Evolutionary conservation across 257 asterid species (phyloP), one percentile per base, ranked within the genome.

Genomic region (Solanum tacnaense): DNA sequence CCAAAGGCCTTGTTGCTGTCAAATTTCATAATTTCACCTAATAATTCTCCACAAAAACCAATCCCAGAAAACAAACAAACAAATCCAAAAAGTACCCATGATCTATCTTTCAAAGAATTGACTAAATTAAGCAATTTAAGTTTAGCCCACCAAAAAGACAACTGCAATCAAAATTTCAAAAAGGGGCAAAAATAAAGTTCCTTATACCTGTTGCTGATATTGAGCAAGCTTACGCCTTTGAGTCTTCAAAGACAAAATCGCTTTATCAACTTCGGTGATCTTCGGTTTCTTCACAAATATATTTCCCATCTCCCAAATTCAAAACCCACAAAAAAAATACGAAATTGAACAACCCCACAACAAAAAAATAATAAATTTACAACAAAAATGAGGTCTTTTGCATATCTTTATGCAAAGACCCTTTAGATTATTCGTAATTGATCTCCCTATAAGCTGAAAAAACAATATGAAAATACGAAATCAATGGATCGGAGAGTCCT

Each of bases 221-320:
- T 94, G 98, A 70, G 94, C 99, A 88, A 97, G 98, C 93, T 94
- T 96, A 39, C 99, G 98, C 93, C 99, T 89, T 86, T 97, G 99
- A 87, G 99, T 97, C 92, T 95, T 97, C 88, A 97, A 98, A 86
- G 99, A 94, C 44, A 96, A 98, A 87, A 97, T 96, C 62, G 99
- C 99, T 91, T 46, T 93, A 87, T 97, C 99, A 52, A 95, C 99
- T 89, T 95, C 98, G 36, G 99, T 97, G 91, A 97, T 94, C 94
- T 94, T 97, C 3, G 98, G 98, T 89, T 94, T 96, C 94, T 95
- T 97, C 92, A 93, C 99, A 82, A 96, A 96, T 78, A 95, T 44
- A 93, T 96, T 97, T 79, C 99, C 99, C 99, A 97, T 97, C 36
- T 78, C 38, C 38, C 38, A 21, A 35, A 74, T 74, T 36, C 83